Percentiles rank a stretch among this genome's conserved stretches.
Evolutionary conservation across 2,329 filamentous ascomycete species (phyloP).

Genomic region (Pseudocercospora vitis): DNA sequence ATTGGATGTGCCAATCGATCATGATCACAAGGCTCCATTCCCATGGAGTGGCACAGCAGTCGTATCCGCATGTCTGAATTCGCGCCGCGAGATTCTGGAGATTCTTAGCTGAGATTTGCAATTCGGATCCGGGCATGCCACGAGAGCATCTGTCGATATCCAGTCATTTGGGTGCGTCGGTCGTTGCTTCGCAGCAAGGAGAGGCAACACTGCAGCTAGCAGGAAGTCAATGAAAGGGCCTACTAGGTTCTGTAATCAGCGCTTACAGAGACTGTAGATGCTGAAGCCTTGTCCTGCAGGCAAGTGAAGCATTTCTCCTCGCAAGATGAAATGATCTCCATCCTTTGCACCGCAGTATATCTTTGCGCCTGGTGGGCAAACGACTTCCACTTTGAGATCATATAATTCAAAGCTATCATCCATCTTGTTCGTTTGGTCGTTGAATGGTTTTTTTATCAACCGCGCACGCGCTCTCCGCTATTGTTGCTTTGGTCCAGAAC

Average conservation of each 20-base stretch:
- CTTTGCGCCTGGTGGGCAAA: slow-evolving; percentile 23
- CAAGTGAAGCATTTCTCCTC: slow-evolving; percentile 29
- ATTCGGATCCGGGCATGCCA: slow-evolving; percentile 26
- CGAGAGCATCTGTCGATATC: slow-evolving; percentile 27
- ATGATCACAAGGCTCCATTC: not conserved
- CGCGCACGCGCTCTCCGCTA: not conserved
- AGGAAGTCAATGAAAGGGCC: not conserved
- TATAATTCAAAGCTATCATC: slow-evolving; percentile 23
- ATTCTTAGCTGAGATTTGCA: slow-evolving; percentile 26
- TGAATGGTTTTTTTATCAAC: not conserved
- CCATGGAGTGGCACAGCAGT: slow-evolving; percentile 21
- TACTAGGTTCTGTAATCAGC: not conserved
- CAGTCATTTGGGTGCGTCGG: slow-evolving; percentile 25
- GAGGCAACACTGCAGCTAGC: slow-evolving; percentile 26
- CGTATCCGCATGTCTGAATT: slow-evolving; percentile 26
- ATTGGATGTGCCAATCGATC: not conserved
- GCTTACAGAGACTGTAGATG: slow-evolving; percentile 28
- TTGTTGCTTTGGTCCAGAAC: not conserved
- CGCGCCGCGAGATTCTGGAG: slow-evolving; percentile 12
- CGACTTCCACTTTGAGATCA: slow-evolving; percentile 26
- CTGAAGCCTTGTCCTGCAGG: slow-evolving; percentile 27
- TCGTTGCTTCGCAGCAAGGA: slow-evolving; percentile 28
- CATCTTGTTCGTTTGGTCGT: not conserved
- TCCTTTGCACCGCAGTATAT: slow-evolving; percentile 28
- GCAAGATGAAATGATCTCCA: slow-evolving; percentile 26